Base-by-base conservation (phyloP, 192 early-diverging fungal species). In the Phlyctochytrium bullatum region DNA sequence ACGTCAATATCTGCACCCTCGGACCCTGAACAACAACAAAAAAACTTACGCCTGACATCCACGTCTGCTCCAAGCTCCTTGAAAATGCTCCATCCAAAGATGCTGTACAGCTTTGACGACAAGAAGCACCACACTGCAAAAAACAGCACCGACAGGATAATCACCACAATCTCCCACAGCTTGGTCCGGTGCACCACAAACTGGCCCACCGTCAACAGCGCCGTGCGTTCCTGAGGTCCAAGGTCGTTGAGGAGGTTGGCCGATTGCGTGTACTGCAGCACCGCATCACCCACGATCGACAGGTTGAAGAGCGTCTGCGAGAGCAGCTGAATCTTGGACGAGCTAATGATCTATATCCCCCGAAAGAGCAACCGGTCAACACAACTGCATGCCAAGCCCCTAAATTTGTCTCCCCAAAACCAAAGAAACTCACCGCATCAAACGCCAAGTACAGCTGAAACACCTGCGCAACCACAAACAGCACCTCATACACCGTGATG, bases 41-140 rank as follows among this genome's bases (percentile, higher is more conserved):
- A 1, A 6, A 50, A 80, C 82, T 75, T 67, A 80, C 78, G 73
- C 52, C 74, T 60, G 0, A 86, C 76, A 29, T 60, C 52, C 23
- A 86, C 69, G 60, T 86, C 84, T 0, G 84, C 84, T 17, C 84
- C 84, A 27, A 86, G 68, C 52, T 82, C 73, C 69, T 86, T 86
- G 67, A 80, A 86, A 10, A 82, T 73, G 23, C 62, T 75, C 84
- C 84, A 86, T 25, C 84, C 84, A 78, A 83, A 86, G 3, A 83
- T 65, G 16, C 71, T 62, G 67, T 83, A 80, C 40, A 86, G 72
- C 36, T 76, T 80, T 34, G 61, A 72, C 2, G 69, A 23, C 24
- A 84, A 56, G 53, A 74, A 68, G 33, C 69, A 1, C 82, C 84
- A 84, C 1, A 73, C 79, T 36, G 68, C 23, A 27, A 62, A 27